Conservation (phyloP, 176 grass and related monocot species). For the Oryza brachyantha region DNA sequence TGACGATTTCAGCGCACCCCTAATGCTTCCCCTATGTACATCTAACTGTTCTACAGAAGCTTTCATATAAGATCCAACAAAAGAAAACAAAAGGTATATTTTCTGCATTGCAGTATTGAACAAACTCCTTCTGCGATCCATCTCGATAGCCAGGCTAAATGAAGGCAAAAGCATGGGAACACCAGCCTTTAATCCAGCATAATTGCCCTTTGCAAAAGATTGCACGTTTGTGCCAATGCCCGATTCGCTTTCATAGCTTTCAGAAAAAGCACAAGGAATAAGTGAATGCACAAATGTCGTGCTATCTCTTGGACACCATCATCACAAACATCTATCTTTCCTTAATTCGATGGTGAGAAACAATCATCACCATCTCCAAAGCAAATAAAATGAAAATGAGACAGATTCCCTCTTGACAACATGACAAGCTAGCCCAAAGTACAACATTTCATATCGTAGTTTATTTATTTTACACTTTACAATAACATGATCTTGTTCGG, state of each 20-base stretch:
- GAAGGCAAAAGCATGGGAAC: not conserved
- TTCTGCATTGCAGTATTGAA: not conserved
- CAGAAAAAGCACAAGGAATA: constrained; percentile 27
- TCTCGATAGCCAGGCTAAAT: not conserved
- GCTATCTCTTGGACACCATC: constrained; percentile 23
- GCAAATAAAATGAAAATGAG: constrained; percentile 4
- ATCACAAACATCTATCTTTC: constrained; percentile 25
- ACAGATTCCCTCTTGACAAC: constrained; percentile 23
- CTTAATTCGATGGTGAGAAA: constrained; percentile 17
- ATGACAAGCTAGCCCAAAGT: constrained; percentile 28
- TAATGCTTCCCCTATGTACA: no score
- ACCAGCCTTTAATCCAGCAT: not conserved
- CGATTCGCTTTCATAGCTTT: constrained; percentile 37
- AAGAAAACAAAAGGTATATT: no score
- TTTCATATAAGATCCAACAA: no score
- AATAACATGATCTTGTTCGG: constrained; percentile 9
- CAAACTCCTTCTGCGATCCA: no score
- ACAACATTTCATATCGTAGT: constrained; percentile 4
- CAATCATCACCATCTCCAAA: constrained; percentile 27
- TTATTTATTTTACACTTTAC: no score
- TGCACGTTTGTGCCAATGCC: constrained; percentile 9
- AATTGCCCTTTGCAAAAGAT: constrained; percentile 28
- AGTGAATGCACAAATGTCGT: constrained; percentile 19
- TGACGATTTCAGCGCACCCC: no score
- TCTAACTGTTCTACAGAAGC: no score